Conservation (phyloP, 1,139 yeast species). For the Groenewaldozyma sp. region DNA sequence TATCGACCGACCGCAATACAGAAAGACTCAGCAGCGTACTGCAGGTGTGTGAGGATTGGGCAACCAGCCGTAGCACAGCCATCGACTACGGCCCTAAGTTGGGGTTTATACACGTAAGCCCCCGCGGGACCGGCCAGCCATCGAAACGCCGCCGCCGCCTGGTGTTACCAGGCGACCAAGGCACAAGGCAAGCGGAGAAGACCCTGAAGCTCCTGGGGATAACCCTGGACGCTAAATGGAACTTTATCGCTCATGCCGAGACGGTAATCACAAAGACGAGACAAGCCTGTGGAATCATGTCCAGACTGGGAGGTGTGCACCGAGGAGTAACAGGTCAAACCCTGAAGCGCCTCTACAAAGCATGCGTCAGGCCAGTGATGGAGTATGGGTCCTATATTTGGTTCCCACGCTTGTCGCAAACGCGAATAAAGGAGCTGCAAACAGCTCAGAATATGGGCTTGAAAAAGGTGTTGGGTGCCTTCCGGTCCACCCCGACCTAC, state of each 20-base stretch:
- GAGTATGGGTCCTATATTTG: constrained; percentile 1
- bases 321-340: not conserved
- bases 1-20: not conserved
- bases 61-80: constrained; percentile 2
- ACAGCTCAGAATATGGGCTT: not conserved
- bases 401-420: not conserved
- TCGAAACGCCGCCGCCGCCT: not conserved
- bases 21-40: constrained; percentile 2
- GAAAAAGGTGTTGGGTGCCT: constrained; percentile 1
- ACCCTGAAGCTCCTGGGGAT: not conserved
- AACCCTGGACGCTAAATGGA: not conserved
- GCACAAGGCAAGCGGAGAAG: not conserved
- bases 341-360: not conserved
- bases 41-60: constrained; percentile 7
- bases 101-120: not conserved
- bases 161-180: not conserved
- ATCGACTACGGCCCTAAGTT: constrained; percentile 8
- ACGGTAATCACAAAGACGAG: no score
- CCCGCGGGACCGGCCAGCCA: not conserved
- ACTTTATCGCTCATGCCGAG: not conserved
- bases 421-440: not conserved
- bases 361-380: not conserved
- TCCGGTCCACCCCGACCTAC: not conserved
- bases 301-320: not conserved
- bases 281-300: not conserved